Base-by-base conservation (phyloP, 306 rosid genomes). In the Abrus precatorius region DNA sequence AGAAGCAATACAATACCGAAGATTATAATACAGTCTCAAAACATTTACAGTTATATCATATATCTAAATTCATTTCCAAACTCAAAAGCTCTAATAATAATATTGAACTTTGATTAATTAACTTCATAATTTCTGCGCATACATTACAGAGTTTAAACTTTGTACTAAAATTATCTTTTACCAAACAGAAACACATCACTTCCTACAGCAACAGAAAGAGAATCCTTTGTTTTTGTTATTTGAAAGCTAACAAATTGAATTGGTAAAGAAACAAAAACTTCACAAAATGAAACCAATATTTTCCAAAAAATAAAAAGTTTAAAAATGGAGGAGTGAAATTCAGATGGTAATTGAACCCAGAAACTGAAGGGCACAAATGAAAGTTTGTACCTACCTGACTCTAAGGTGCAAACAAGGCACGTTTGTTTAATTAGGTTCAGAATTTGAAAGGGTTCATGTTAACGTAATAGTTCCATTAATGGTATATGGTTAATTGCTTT, bases 371-470 rank as follows among this genome's bases (percentile, higher is more conserved):
- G 11, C 30, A 61, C 28, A 48, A 50, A 67, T 61, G 52, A 63
- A 55, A 27, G 28, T 12, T 61, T 72, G 80, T 62, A 57, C 53
- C 54, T 40, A 77, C 85, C 83, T 69, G 82, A 14, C 33, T 47
- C 61, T 6, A 28, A 32, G 62, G 69, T 52, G 4, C 7, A 3
- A 20, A 20, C 36, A 61, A 36, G 48, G 55, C 12, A 56, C 69
- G 78, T 43, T 9, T 32, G 52, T 48, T 38, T 36, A n/a, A 49
- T 69, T 34, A 57, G 4, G 40, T 36, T 2, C 40, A 36, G 40
- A 36, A 36, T 36, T 36, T 36, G 40, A 36, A 36, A 1, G 40
- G 40, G 4, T 2, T 2, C 4, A 20, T 10, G 53, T 33, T 40
- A 36, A n/a, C 55, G 33, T 64, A 38, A 60, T 43, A 71, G 38